Percentiles rank a stretch among this genome's conserved stretches.
Conservation (phyloP, 2,329 filamentous ascomycete species). For the Ciborinia camelliae region DNA sequence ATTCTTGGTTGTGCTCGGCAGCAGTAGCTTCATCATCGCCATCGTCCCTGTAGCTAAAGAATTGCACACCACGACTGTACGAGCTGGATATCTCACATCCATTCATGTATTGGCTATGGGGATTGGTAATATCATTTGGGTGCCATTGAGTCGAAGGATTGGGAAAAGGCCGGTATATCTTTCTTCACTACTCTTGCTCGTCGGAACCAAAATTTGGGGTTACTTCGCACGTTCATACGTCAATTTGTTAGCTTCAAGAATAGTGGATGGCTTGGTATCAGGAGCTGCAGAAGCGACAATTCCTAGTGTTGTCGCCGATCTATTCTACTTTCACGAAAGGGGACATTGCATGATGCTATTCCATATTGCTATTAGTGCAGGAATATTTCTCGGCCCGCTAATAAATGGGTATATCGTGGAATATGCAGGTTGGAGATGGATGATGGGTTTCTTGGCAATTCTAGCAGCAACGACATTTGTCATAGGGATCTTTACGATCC, state of each 20-base stretch:
- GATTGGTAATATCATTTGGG: slow-evolving; percentile 37
- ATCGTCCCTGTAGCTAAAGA: slow-evolving; percentile 37
- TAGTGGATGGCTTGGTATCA: slow-evolving; percentile 33
- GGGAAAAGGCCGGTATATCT: slow-evolving; percentile 42
- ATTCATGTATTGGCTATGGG: slow-evolving; percentile 37
- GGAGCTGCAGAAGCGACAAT: slow-evolving; percentile 41
- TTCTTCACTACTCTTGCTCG: slow-evolving; percentile 36
- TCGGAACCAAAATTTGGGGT: slow-evolving; percentile 40
- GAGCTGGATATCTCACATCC: slow-evolving; percentile 31
- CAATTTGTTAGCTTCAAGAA: slow-evolving; percentile 34
- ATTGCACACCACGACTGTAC: slow-evolving; percentile 31
- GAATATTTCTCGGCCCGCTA: no score
- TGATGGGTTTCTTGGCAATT: slow-evolving; percentile 33
- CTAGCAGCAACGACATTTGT: slow-evolving; percentile 30
- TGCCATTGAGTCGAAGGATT: slow-evolving; percentile 35
- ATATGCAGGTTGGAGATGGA: slow-evolving; percentile 35
- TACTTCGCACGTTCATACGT: slow-evolving; percentile 32
- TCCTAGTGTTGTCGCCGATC: slow-evolving; percentile 39
- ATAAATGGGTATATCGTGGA: slow-evolving; percentile 37
- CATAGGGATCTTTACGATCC: slow-evolving; percentile 32
- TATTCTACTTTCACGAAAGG: slow-evolving; percentile 39
- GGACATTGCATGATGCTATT: no score
- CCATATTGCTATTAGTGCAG: no score
- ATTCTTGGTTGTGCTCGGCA: slow-evolving; percentile 41
- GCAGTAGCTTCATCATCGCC: slow-evolving; percentile 42